Percentiles rank a stretch among this genome's conserved stretches.
phyloP scores from a whole-genome alignment of 768 basidiomycete genomes.

The Tylopilus balloui region DNA sequence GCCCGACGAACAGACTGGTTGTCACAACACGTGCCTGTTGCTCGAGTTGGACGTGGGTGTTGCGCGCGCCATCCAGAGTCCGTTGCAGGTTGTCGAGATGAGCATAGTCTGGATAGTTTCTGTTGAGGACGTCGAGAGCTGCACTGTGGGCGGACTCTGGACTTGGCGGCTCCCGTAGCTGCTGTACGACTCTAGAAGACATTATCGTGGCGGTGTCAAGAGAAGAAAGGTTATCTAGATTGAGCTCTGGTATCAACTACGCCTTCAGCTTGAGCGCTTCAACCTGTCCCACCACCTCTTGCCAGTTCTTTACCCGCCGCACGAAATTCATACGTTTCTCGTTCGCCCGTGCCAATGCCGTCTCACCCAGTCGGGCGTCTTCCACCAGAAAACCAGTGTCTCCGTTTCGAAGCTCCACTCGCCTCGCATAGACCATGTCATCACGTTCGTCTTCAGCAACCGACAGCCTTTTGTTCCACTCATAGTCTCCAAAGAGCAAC shows the following conservation, averaged over 20 bases:
- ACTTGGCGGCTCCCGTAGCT: constrained; percentile 48
- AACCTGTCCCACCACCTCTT: constrained; percentile 49
- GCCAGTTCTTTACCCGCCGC: constrained; percentile 60
- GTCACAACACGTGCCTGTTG: constrained; percentile 39
- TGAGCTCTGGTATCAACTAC: no score
- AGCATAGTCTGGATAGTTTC: constrained; percentile 43
- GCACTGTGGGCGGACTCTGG: constrained; percentile 35
- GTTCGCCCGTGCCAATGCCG: constrained; percentile 43
- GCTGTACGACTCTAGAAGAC: constrained; percentile 43
- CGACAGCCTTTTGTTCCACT: constrained; percentile 67
- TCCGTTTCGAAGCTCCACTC: constrained; percentile 41
- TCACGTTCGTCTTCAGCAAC: constrained; percentile 40
- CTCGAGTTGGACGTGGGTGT: constrained; percentile 38
- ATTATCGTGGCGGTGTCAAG: constrained; percentile 21
- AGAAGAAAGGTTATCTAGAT: no score
- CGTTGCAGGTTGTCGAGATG: constrained; percentile 48
- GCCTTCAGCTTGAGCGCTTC: constrained; percentile 17
- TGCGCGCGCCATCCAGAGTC: constrained; percentile 41
- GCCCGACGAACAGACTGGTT: constrained; percentile 12
- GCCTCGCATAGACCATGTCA: constrained; percentile 51
- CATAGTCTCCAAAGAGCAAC: constrained; percentile 70
- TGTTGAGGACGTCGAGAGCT: constrained; percentile 39
- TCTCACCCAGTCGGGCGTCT: constrained; percentile 29
- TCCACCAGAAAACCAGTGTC: constrained; percentile 55
- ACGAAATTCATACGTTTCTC: constrained; percentile 39